phyloP scores from a whole-genome alignment of 345 rosid species.

The Cochlearia excelsa region DNA sequence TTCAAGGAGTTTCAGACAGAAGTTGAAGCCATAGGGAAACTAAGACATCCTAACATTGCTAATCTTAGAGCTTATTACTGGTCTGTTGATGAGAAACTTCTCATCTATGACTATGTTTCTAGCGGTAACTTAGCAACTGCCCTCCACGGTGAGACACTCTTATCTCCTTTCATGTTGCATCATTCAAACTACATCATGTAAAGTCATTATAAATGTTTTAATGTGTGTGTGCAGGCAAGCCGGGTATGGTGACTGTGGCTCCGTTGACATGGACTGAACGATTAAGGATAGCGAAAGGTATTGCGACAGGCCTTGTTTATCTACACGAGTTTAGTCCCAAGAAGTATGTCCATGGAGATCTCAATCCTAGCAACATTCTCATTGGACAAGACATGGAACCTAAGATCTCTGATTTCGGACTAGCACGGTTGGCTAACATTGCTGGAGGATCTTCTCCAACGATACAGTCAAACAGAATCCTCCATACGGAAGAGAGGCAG shows the following conservation, averaged over 20 bases:
- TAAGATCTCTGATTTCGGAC: conserved; percentile 81
- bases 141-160: conserved; percentile 67
- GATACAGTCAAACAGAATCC: conserved; percentile 56
- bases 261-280: conserved; percentile 74
- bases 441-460: conserved; percentile 87
- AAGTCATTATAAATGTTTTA: conserved; percentile 4
- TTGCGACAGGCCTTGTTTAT: conserved; percentile 76
- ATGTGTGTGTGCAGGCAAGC: conserved; percentile 52
- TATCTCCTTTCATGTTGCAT: not conserved
- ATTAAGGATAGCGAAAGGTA: conserved; percentile 66
- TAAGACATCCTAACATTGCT: conserved; percentile 82
- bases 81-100: conserved; percentile 97
- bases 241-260: conserved; percentile 56
- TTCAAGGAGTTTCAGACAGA: conserved; percentile 94
- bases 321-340: conserved; percentile 90
- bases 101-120: conserved; percentile 73
- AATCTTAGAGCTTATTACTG: conserved; percentile 92
- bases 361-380: conserved; percentile 79
- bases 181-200: not conserved
- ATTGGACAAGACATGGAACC: conserved; percentile 83
- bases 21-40: conserved; percentile 93
- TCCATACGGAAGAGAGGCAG: conserved; percentile 55
- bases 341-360: conserved; percentile 91
- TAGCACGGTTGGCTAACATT: conserved; percentile 82
- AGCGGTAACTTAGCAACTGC: conserved; percentile 83